Evolutionary conservation across 2,329 filamentous ascomycete genomes (phyloP), one percentile per base, ranked within the genome.

Genomic region (Westerdykella aurantiaca): DNA sequence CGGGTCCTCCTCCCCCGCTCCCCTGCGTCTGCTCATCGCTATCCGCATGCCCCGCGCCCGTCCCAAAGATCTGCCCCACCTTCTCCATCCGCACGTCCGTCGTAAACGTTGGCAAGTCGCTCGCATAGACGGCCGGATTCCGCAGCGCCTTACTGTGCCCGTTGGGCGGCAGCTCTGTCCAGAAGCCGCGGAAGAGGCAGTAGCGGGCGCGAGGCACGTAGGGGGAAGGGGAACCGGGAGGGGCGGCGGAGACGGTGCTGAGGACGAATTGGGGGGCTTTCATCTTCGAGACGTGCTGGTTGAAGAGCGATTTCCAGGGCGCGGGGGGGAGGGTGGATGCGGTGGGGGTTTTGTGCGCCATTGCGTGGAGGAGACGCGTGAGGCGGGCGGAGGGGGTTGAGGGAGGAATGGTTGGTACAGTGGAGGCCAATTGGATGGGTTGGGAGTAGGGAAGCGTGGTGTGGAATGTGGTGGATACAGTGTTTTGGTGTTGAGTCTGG

Each of bases 51-150:
- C 71, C 74, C 18, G 68, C 63, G 10, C 71, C 72, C 5, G 69
- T 74, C 5, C 69, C 71, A 49, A 82, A 79, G 3, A 97, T 68
- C 66, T 96, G 84, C 2, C 74, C 72, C 0, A 85, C 74, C 72
- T 97, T 97, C 47, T 82, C 78, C 88, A 94, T 95, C 37, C 91
- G 80, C 7, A 80, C 80, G 66, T 97, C 93, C 0, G 89, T 95
- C 1, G 91, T 95, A 59, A 96, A 83, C 1, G 85, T 84, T 3
- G 85, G 78, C 55, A 91, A 72, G 52, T 97, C 89, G 55, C 81
- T 88, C 58, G 86, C 82, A 61, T 80, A 95, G 1, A 79, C 69
- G 6, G 70, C 54, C 4, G 86, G 82, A 65, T 96, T 96, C 49
- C 75, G 74, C 50, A 81, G 75, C 3, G 87, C 85, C 29, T 79